Conservation (phyloP, 2,329 filamentous ascomycete genomes). For the Ceratocystis destructans region DNA sequence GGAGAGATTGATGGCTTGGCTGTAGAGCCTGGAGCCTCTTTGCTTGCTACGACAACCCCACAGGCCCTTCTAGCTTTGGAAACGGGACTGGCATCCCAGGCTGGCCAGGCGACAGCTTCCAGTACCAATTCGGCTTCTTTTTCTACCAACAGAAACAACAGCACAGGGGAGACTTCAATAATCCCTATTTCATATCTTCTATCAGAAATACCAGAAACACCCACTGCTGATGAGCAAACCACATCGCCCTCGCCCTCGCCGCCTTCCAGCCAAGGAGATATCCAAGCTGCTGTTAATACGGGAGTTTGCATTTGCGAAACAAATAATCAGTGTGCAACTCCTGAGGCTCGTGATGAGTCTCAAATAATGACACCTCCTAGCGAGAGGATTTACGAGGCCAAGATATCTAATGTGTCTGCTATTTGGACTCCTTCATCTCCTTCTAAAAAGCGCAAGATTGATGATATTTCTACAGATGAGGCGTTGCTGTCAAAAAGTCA, state of each 20-base stretch:
- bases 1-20: not conserved
- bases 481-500: not conserved
- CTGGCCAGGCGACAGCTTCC: not conserved
- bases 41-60: too few relatives aligned
- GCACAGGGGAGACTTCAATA: not conserved
- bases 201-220: not conserved
- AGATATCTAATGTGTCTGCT: not conserved
- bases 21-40: not conserved
- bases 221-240: not conserved
- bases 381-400: not conserved
- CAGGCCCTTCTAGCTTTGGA: not conserved
- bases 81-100: not conserved
- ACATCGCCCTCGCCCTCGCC: not conserved
- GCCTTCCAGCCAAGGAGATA: not conserved
- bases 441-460: slow-evolving; percentile 17
- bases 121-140: not conserved
- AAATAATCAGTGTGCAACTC: not conserved
- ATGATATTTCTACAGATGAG: slow-evolving; percentile 15
- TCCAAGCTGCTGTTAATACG: not conserved
- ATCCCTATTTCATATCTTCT: slow-evolving; percentile 4
- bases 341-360: not conserved
- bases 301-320: not conserved
- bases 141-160: not conserved
- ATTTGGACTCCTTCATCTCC: not conserved
- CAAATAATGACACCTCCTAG: not conserved